Evolutionary conservation across 108 stramenopile species (phyloP), one percentile per base, ranked within the genome.

Genomic region (Parietichytrium sp.): DNA sequence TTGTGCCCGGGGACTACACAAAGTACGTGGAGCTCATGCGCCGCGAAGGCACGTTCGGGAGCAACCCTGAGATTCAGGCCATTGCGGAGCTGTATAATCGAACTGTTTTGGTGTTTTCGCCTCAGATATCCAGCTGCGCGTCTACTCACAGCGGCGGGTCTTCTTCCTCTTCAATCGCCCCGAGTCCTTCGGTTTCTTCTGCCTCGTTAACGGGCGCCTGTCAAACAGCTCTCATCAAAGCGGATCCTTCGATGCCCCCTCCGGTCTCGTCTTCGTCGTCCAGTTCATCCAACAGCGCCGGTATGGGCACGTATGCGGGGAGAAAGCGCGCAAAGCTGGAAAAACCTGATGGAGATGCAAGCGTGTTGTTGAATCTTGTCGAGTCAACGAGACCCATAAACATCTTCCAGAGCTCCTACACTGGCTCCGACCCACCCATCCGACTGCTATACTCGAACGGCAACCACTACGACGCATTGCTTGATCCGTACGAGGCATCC

Each of bases 381-480:
- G 61, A 72, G 23, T 6, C 42, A 25, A 45, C 42, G 20, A 47
- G 45, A 2, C 61, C 61, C 38, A 72, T 72, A n/a, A 72, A 72
- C 42, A 72, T 45, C 1, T 72, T 72, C 45, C 61, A 72, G 42
- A 72, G 6, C 0, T 10, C 61, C 15, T 72, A 72, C 42, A 45
- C n/a, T 45, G 45, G 15, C 15, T 45, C 36, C 36, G 61, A 72
- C 25, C 3, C 61, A 10, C 61, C 61, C 42, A 72, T 72, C 42
- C 18, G 61, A n/a, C 61, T 72, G 6, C 20, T 72, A 20, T 72
- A 72, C 42, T 72, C 61, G 6, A 72, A 72, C 2, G 61, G 61
- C 42, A 72, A 72, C 20, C 61, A 72, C 20, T 72, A 72, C 2
- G 61, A 72, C 20, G 61, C 61, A 23, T 42, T 72, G 10, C 10